These are phyloP conservation scores for Boletus albobrunnescens DNA, from an alignment of 1,284 basidiomycete species.

Conservation along the genomic window DNA sequence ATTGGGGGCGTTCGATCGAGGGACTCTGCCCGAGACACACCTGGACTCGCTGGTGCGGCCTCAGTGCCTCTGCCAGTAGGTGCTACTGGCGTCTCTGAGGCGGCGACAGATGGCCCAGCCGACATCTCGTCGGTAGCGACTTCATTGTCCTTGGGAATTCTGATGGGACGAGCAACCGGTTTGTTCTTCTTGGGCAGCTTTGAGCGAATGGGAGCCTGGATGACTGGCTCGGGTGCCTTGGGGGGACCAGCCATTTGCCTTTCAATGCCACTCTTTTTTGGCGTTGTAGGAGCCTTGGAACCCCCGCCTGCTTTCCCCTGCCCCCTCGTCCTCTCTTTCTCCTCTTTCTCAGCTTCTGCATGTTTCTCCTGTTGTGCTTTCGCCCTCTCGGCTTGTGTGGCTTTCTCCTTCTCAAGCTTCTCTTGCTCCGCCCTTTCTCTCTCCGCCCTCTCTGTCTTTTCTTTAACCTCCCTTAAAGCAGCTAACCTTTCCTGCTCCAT, in stretches of 20 bases:
- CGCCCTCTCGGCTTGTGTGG: conserved; percentile 35
- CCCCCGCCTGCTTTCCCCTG: conserved; percentile 34
- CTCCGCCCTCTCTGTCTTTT: conserved; percentile 40
- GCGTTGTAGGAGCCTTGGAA: conserved; percentile 22
- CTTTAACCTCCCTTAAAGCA: conserved; percentile 39
- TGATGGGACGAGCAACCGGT: conserved; percentile 56
- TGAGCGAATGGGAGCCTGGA: conserved; percentile 68
- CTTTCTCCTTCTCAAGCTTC: conserved; percentile 36
- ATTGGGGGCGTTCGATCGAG: conserved; percentile 41
- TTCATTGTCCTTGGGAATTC: conserved; percentile 57
- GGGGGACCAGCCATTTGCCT: conserved; percentile 21
- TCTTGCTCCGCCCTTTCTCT: conserved; percentile 35
- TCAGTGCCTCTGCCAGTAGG: conserved; percentile 36
- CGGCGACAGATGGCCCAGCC: conserved; percentile 41
- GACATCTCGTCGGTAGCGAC: conserved; percentile 41
- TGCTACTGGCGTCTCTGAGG: conserved; percentile 42
- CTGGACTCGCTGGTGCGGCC: conserved; percentile 42
- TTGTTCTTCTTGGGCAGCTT: conserved; percentile 79
- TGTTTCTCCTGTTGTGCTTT: conserved; percentile 34
- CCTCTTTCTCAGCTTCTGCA: conserved; percentile 33
- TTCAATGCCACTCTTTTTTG: conserved; percentile 22
- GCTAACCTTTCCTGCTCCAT: conserved; percentile 40
- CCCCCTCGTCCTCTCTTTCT: conserved; percentile 33
- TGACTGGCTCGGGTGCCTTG: conserved; percentile 33
- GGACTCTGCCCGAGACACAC: conserved; percentile 58